Evolutionary conservation across 768 basidiomycete genomes (phyloP), one percentile per base, ranked within the genome.

Genomic region (Russula sp.): DNA sequence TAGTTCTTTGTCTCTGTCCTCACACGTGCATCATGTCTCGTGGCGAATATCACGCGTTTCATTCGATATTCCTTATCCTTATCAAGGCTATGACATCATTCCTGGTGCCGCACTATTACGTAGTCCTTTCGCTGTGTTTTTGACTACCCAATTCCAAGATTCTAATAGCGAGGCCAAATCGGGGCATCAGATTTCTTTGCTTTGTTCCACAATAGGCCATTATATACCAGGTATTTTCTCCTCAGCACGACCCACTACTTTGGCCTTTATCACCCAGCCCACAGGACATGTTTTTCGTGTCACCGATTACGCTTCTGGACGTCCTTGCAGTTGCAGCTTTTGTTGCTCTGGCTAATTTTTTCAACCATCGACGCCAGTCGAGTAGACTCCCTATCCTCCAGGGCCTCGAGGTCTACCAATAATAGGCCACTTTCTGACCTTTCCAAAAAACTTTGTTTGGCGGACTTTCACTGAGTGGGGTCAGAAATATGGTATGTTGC

Each of bases 361-460:
- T 56, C 46, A n/a, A 13, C 18, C 14, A 18, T 48, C 32, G 54
- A 56, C 34, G 54, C 20, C 51, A 49, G 28, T 14, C 16, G 13
- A 14, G n/a, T 34, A 36, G 4, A 20, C 48, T 57, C 9, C 61
- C 20, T 57, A 18, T 50, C 61, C 61, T 30, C 61, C 61, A 6
- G 61, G 61, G 22, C 61, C 54, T 28, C 61, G 36, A 48, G 61
- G 55, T 26, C 30, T 56, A 4, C 61, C 61, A 40, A 26, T 62
- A 49, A 22, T 57, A 9, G 55, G 48, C 20, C 53, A 57, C 36
- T 50, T 62, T 48, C 46, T 62, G 24, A 62, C 54, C 1, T 57
- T 62, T 42, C 61, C 61, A 16, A 57, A 57, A 48, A 57, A 57
- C 6, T 56, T 56, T 54, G 53, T 57, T 22, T 63, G 62, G 57